phyloP scores from a whole-genome alignment of 2,329 filamentous ascomycete genomes.

The Eurotiales sp. region DNA sequence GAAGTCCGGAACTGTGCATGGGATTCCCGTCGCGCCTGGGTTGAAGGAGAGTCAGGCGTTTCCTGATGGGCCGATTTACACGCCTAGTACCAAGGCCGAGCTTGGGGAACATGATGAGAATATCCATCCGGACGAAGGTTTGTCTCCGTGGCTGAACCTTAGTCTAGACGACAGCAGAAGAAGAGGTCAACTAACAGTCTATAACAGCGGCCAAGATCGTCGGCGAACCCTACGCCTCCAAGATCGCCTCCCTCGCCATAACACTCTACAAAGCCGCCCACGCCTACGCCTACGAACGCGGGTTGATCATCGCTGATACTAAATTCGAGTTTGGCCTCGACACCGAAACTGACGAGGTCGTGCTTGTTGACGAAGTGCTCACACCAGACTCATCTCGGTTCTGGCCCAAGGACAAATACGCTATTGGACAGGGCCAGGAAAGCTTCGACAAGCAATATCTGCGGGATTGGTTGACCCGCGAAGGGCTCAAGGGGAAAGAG shows the following conservation, averaged over 20 bases:
- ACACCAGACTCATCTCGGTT: conserved; percentile 83
- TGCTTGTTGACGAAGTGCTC: conserved; percentile 79
- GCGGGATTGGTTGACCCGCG: conserved; percentile 72
- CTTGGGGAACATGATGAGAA: conserved; percentile 79
- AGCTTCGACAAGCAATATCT: conserved; percentile 88
- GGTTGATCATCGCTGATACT: conserved; percentile 74
- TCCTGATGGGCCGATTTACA: conserved; percentile 64
- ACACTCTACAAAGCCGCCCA: conserved; percentile 58
- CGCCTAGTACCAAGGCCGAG: conserved; percentile 82
- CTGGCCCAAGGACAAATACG: conserved; percentile 73
- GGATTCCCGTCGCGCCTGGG: conserved; percentile 64
- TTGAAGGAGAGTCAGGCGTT: conserved; percentile 68
- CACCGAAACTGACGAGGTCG: conserved; percentile 61
- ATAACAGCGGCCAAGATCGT: conserved; percentile 55
- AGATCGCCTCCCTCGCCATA: conserved; percentile 63
- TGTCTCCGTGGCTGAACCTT: background rate
- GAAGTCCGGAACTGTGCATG: conserved; percentile 72
- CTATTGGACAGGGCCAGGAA: conserved; percentile 68
- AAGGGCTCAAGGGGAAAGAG: conserved; percentile 71
- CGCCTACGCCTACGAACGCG: conserved; percentile 48
- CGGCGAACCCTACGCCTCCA: conserved; percentile 60
- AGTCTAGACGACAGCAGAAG: background rate
- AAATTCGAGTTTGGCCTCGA: conserved; percentile 75
- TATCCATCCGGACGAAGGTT: conserved; percentile 67
- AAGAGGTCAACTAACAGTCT: background rate